Conservation (phyloP, 2,329 filamentous ascomycete genomes). For the Rosellinia necatrix region DNA sequence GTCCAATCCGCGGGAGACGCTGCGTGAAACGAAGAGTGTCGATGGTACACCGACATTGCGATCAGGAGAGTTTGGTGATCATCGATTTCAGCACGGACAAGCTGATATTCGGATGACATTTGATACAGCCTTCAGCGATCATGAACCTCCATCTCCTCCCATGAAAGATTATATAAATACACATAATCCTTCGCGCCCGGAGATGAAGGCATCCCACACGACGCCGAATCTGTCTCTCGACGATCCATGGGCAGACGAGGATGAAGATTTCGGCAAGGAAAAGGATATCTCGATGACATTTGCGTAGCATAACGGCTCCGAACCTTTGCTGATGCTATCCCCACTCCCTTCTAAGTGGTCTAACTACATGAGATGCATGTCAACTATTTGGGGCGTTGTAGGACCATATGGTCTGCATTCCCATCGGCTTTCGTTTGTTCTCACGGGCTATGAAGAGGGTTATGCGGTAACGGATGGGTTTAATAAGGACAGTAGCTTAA, state of each 20-base stretch:
- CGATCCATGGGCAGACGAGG: constrained; percentile 75
- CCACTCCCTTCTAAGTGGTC: background rate
- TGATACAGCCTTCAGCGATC: constrained; percentile 63
- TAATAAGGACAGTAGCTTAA: background rate
- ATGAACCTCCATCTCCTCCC: constrained; percentile 38
- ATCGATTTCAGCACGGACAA: constrained; percentile 40
- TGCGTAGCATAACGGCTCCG: constrained; percentile 54
- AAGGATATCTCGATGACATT: constrained; percentile 83
- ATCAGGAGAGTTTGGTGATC: constrained; percentile 25
- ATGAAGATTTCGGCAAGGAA: constrained; percentile 70
- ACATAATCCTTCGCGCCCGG: constrained; percentile 44
- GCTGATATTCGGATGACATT: constrained; percentile 73
- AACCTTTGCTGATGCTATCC: background rate
- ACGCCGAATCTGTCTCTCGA: constrained; percentile 55
- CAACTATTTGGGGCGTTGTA: background rate
- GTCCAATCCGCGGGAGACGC: constrained; percentile 40
- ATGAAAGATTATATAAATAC: constrained; percentile 37
- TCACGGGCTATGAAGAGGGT: constrained; percentile 1
- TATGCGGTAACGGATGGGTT: constrained; percentile 1
- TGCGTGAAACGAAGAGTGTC: constrained; percentile 55
- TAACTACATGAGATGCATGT: background rate
- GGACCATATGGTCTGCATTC: background rate
- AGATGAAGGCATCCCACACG: constrained; percentile 52
- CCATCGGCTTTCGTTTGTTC: constrained; percentile 5
- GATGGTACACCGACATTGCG: constrained; percentile 44